Evolutionary conservation across 192 early-diverging fungal species (phyloP), one percentile per base, ranked within the genome.

Genomic region (Linnemannia hyalina): DNA sequence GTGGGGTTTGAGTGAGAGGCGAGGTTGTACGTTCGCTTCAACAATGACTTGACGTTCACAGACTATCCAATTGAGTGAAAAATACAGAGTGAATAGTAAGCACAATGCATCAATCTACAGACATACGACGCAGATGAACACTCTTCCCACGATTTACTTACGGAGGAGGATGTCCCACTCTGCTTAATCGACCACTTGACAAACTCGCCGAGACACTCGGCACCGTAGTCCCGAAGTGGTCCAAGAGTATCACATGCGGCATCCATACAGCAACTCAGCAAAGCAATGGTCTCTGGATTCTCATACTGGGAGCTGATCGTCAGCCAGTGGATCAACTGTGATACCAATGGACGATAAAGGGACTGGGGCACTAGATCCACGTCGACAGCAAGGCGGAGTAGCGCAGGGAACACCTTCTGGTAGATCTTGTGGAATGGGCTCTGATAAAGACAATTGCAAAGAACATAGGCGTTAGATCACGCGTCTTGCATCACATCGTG

Each of bases 281-380:
- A 80, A 0, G 90, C 89, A 73, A 97, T 92, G 1, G 95, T 96
- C 80, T 97, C 96, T 46, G 95, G 93, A 57, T 94, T 95, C 76
- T 97, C 95, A 73, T 93, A 93, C 76, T 92, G 91, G 2, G 92
- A 88, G 81, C 93, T 95, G 60, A 94, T 95, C 6, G 96, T 96
- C 55, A 96, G 83, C 96, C 96, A 97, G 70, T 96, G 96, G 16
- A 97, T 95, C 32, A 96, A 73, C 75, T 96, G 95, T 6, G 90
- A 78, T 6, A 93, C 86, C 69, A 96, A 80, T 29, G 94, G 89
- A 5, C 91, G 88, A 76, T 93, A 96, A 40, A 97, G 82, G 7
- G 92, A 93, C 75, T 94, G 85, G n/a, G 93, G 89, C 3, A 96
- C 92, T 49, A 90, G 90, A 73, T 97, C 96, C 1, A 93, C 76